Evolutionary conservation across 495 filamentous ascomycete genomes (phyloP).

Genomic region (Talaromyces ruber): DNA sequence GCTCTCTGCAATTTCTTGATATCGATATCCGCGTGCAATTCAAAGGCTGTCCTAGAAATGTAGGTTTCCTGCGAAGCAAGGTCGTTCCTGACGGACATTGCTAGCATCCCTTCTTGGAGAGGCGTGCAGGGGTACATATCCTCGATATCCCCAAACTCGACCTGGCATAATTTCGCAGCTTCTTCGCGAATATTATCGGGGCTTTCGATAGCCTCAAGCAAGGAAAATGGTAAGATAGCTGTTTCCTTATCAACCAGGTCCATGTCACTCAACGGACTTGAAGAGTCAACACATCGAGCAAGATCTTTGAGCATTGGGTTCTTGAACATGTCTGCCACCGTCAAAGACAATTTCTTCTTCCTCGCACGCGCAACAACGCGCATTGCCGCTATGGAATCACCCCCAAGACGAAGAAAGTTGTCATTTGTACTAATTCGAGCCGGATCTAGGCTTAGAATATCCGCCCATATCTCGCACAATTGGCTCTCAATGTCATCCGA

Average conservation of each 20-base stretch:
- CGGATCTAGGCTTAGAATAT: not conserved
- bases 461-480: not conserved
- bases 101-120: not conserved
- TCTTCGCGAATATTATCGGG: not conserved
- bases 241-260: not conserved
- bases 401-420: not conserved
- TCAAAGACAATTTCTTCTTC: not conserved
- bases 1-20: not conserved
- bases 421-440: not conserved
- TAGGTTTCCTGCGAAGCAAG: not conserved
- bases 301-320: not conserved
- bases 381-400: not conserved
- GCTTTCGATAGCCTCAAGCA: not conserved
- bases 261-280: not conserved
- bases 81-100: not conserved
- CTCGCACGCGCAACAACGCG: not conserved
- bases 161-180: not conserved
- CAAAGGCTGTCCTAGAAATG: not conserved
- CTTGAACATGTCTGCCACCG: not conserved
- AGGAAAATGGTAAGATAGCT: not conserved
- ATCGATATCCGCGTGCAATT: not conserved
- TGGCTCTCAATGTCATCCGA: not conserved
- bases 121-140: not conserved
- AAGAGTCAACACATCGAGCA: not conserved
- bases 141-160: not conserved